Percentiles rank a stretch among this genome's conserved stretches.
Conservation (phyloP, 768 basidiomycete genomes). For the Exsudoporus frostii region DNA sequence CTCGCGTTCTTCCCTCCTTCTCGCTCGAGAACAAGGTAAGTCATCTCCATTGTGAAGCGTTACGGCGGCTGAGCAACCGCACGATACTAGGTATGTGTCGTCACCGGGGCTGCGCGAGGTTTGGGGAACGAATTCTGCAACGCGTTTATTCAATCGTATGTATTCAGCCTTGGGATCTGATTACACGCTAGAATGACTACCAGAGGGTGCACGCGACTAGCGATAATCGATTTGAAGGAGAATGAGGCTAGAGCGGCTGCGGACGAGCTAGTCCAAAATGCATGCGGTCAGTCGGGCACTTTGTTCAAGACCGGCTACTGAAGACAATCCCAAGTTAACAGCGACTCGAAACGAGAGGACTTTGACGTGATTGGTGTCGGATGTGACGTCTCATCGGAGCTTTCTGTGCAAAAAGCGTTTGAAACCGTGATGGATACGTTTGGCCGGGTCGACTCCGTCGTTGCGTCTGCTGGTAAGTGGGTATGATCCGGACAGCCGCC, state of each 20-base stretch:
- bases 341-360: slow-evolving; percentile 51
- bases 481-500: slow-evolving; percentile 9
- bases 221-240: slow-evolving; percentile 77
- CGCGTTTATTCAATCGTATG: slow-evolving; percentile 81
- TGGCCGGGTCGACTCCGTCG: slow-evolving; percentile 77
- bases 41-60: neutral
- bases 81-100: slow-evolving; percentile 68
- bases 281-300: slow-evolving; percentile 43
- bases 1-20: slow-evolving; percentile 66
- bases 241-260: slow-evolving; percentile 67
- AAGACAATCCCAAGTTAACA: slow-evolving; percentile 45
- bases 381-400: slow-evolving; percentile 87
- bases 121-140: slow-evolving; percentile 88
- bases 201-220: slow-evolving; percentile 79
- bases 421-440: slow-evolving; percentile 56
- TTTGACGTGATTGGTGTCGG: slow-evolving; percentile 71
- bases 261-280: slow-evolving; percentile 55
- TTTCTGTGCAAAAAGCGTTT: slow-evolving; percentile 72
- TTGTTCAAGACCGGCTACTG: slow-evolving; percentile 27
- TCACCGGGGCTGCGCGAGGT: slow-evolving; percentile 92
- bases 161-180: neutral
- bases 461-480: slow-evolving; percentile 78
- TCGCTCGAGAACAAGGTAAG: slow-evolving; percentile 76
- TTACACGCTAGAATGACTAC: slow-evolving; percentile 4
- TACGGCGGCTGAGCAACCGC: neutral